phyloP scores from a whole-genome alignment of 192 early-diverging fungal species.

The Pilobolus umbonatus region DNA sequence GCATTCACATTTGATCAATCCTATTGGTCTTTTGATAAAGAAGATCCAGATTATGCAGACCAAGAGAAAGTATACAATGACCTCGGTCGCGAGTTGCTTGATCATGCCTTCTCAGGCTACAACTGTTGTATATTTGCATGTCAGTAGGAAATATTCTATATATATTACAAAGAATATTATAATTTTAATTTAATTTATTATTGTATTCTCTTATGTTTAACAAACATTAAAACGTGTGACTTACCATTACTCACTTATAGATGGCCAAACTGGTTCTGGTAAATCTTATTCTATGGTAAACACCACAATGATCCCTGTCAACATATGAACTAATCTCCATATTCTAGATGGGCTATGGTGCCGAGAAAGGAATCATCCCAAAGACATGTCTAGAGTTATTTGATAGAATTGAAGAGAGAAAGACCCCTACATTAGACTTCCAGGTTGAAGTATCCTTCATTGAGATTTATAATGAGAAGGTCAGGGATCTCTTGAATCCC shows the following conservation, averaged over 20 bases:
- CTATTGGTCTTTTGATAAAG: slow-evolving; percentile 78
- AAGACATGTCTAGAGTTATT: slow-evolving; percentile 78
- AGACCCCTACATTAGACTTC: slow-evolving; percentile 41
- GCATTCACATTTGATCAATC: slow-evolving; percentile 84
- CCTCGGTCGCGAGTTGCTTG: slow-evolving; percentile 71
- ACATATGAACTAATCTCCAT: no score
- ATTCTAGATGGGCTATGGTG: slow-evolving; percentile 62
- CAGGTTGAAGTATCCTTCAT: slow-evolving; percentile 83
- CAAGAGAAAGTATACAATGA: slow-evolving; percentile 74
- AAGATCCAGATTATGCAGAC: slow-evolving; percentile 56
- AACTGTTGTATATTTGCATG: slow-evolving; percentile 95
- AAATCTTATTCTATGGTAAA: slow-evolving; percentile 65
- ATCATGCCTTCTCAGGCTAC: slow-evolving; percentile 85
- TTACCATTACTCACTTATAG: slow-evolving; percentile 27
- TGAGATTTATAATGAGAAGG: slow-evolving; percentile 87
- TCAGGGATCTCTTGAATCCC: slow-evolving; percentile 76
- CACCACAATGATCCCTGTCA: not conserved
- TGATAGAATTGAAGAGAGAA: slow-evolving; percentile 46
- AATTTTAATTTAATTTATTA: slow-evolving; percentile 21
- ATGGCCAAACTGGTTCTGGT: slow-evolving; percentile 80
- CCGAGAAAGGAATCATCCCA: slow-evolving; percentile 84
- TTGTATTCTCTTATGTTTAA: not conserved
- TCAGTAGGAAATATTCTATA: slow-evolving; percentile 13
- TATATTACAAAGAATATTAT: no score
- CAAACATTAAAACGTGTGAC: not conserved